These are phyloP conservation scores for Pinus taeda DNA, from an alignment of 75 land plant genomes.

Conservation along the genomic window DNA sequence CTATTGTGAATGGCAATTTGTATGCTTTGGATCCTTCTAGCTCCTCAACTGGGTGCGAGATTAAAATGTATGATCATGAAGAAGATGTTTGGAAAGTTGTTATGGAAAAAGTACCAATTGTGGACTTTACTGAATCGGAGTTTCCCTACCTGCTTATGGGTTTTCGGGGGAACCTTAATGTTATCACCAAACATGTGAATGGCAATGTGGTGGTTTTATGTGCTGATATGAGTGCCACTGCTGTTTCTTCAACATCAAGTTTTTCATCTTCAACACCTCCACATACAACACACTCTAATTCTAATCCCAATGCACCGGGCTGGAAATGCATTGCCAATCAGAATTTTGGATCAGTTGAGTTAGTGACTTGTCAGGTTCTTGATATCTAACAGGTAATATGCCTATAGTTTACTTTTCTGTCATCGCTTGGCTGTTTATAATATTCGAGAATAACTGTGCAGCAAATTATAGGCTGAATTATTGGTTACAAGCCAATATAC, in stretches of 20 bases:
- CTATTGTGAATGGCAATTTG: constrained; percentile 25
- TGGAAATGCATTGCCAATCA: constrained; percentile 64
- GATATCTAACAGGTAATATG: constrained; percentile 37
- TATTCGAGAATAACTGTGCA: too few species aligned
- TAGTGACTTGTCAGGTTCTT: constrained; percentile 86
- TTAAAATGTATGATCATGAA: constrained; percentile 32
- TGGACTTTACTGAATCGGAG: constrained; percentile 38
- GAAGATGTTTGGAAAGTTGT: constrained; percentile 38
- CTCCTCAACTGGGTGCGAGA: constrained; percentile 34
- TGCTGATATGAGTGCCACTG: constrained; percentile 15
- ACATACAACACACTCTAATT: not conserved
- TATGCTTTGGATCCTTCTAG: constrained; percentile 35
- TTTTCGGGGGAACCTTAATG: constrained; percentile 20
- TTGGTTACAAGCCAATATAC: too few species aligned
- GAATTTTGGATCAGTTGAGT: constrained; percentile 72
- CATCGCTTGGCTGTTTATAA: too few species aligned
- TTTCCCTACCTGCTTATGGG: constrained; percentile 29
- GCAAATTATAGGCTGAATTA: too few species aligned
- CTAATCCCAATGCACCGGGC: constrained; percentile 35
- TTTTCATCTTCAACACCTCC: constrained; percentile 6
- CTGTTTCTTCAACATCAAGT: constrained; percentile 13
- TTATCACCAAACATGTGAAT: constrained; percentile 34
- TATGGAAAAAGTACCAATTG: constrained; percentile 30
- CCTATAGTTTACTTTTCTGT: too few species aligned
- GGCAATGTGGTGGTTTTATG: constrained; percentile 28